Conservation (phyloP, 2,329 filamentous ascomycete species). For the Pyrenophora tritici-repentis region DNA sequence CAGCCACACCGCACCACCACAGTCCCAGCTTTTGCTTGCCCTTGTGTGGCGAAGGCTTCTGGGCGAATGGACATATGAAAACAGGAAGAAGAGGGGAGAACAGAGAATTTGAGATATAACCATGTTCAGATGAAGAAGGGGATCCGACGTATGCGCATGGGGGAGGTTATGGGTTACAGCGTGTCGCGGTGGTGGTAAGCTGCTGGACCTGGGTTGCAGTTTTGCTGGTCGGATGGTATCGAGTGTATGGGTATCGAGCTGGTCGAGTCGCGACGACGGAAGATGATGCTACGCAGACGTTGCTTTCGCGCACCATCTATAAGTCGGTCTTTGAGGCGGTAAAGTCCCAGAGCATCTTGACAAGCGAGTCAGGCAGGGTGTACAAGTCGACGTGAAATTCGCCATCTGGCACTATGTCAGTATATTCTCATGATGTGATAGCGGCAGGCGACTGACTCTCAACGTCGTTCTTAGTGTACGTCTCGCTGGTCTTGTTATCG, state of each 20-base stretch:
- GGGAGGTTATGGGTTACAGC: too few species aligned
- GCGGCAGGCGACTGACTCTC: conserved; percentile 70
- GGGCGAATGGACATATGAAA: too few species aligned
- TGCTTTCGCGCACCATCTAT: conserved; percentile 20
- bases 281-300: neutral
- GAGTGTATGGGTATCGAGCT: neutral
- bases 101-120: too few species aligned
- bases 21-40: too few species aligned
- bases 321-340: conserved; percentile 49
- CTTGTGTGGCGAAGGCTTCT: too few species aligned
- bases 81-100: too few species aligned
- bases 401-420: conserved; percentile 64
- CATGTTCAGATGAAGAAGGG: neutral
- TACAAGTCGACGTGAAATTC: conserved; percentile 99
- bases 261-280: neutral
- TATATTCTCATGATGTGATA: neutral
- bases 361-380: conserved; percentile 86
- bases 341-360: conserved; percentile 96
- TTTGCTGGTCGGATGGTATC: neutral
- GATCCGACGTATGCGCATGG: too few species aligned
- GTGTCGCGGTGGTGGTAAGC: too few species aligned
- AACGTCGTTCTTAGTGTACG: conserved; percentile 95
- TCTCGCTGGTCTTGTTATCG: conserved; percentile 92
- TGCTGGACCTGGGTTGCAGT: too few species aligned
- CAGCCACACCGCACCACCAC: too few species aligned